phyloP scores from a whole-genome alignment of 768 basidiomycete species.

The Boletus fagicola region DNA sequence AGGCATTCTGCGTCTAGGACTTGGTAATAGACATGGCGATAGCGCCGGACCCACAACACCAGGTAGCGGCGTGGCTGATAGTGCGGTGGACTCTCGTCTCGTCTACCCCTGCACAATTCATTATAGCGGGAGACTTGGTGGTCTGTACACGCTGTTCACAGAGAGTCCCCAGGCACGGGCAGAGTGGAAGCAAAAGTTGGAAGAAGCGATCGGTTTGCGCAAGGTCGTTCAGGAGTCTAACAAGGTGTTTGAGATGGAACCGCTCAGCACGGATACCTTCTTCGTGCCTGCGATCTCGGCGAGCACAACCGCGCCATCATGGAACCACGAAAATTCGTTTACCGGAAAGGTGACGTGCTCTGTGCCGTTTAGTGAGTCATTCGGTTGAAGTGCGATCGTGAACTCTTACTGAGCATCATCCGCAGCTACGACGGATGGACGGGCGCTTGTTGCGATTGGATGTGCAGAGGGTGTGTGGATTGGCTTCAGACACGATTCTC shows the following conservation, averaged over 20 bases:
- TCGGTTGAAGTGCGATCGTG: background rate
- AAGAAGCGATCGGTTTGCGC: conserved; percentile 83
- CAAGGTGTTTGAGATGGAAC: conserved; percentile 92
- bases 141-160: conserved; percentile 83
- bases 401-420: conserved; percentile 10
- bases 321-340: conserved; percentile 66
- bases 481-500: conserved; percentile 84
- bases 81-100: conserved; percentile 60
- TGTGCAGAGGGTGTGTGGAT: conserved; percentile 97
- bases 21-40: conserved; percentile 40
- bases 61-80: conserved; percentile 36
- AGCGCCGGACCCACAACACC: conserved; percentile 25
- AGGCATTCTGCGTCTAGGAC: conserved; percentile 63
- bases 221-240: conserved; percentile 89
- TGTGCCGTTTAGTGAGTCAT: conserved; percentile 77
- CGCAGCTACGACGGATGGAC: conserved; percentile 77
- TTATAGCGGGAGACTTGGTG: conserved; percentile 86
- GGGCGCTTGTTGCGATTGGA: conserved; percentile 87
- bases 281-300: conserved; percentile 64
- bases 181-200: conserved; percentile 89
- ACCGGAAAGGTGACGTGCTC: conserved; percentile 92
- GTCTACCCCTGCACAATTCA: conserved; percentile 88
- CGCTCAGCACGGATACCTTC: conserved; percentile 87
- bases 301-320: conserved; percentile 48
- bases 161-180: conserved; percentile 70